Evolutionary conservation across 202 grass and related monocot species (phyloP), one percentile per base, ranked within the genome.

Genomic region (Hordeum pubiflorum): DNA sequence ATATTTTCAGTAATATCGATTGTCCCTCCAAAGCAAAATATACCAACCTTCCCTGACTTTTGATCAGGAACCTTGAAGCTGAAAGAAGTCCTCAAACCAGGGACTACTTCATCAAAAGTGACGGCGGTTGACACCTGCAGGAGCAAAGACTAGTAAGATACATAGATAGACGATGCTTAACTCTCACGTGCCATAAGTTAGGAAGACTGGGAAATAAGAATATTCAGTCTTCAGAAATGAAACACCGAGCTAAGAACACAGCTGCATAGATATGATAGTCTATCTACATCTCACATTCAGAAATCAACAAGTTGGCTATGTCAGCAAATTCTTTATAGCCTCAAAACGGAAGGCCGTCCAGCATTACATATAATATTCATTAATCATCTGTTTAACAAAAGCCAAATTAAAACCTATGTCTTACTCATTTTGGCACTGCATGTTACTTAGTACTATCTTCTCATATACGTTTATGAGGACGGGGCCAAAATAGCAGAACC

Each of bases 61-160:
- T 97, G 89, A 91, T 97, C 91, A 74, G 94, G 94, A 58, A 93
- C 88, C 70, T 75, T 93, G 62, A 91, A 93, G 83, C 80, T 89
- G 22, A 97, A 91, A 80, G 84, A 88, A 74, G 89, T 80, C 77
- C 86, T 97, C 63, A 91, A 82, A 82, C 94, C 91, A 86, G 79
- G 10, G 15, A 93, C 52, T n/a, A 85, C 85, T 84, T 97, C 94
- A 88, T 88, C 86, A 75, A 91, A 85, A 78, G 89, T 86, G 81
- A 97, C 69, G 70, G 87, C 91, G 29, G 89, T 74, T 78, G 91
- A 91, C 68, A 97, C 82, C 94, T 97, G 87, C 74, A 63, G 76
- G 62, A 54, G 68, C 65, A 77, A 66, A 23, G 52, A 63, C 41
- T 77, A 77, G 4, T 89, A 75, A 91, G 72, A 78, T 80, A 75